These are phyloP conservation scores for Fusarium guadeloupense DNA, from an alignment of 2,329 filamentous ascomycete genomes.

Conservation along the genomic window DNA sequence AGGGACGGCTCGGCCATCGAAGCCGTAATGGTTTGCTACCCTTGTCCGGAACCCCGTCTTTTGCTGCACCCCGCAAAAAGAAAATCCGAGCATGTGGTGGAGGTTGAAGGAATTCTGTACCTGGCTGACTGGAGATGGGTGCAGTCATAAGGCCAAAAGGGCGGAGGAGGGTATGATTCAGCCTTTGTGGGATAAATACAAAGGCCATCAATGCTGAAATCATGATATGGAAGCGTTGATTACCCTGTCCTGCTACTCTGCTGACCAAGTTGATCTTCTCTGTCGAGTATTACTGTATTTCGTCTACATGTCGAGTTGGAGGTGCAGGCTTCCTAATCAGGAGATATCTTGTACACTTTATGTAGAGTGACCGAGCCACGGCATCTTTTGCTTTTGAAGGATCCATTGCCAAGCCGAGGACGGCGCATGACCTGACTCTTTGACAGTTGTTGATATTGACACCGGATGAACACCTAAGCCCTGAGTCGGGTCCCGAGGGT, in stretches of 20 bases:
- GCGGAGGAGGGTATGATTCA: not conserved
- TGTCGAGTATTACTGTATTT: not conserved
- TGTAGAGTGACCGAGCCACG: constrained; percentile 21
- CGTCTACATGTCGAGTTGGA: not conserved
- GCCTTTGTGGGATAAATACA: no score
- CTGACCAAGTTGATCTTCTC: not conserved
- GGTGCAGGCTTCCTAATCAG: constrained; percentile 4
- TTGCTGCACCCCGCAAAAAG: constrained; percentile 28
- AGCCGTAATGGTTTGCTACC: not conserved
- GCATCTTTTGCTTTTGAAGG: not conserved
- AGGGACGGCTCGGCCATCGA: not conserved
- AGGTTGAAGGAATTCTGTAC: not conserved
- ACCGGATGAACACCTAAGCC: no score
- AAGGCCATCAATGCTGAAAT: not conserved
- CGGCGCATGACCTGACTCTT: constrained; percentile 14
- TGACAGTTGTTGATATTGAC: not conserved
- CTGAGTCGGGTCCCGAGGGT: no score
- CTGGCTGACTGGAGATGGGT: not conserved
- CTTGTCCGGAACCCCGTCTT: constrained; percentile 10
- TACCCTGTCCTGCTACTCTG: not conserved
- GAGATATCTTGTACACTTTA: constrained; percentile 1
- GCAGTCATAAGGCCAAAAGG: not conserved
- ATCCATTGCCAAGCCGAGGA: constrained; percentile 8
- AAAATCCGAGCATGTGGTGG: constrained; percentile 7
- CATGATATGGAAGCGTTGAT: not conserved